Percentiles rank a stretch among this genome's conserved stretches.
Conservation (phyloP, 2,329 filamentous ascomycete genomes). For the Alternaria brassicae region DNA sequence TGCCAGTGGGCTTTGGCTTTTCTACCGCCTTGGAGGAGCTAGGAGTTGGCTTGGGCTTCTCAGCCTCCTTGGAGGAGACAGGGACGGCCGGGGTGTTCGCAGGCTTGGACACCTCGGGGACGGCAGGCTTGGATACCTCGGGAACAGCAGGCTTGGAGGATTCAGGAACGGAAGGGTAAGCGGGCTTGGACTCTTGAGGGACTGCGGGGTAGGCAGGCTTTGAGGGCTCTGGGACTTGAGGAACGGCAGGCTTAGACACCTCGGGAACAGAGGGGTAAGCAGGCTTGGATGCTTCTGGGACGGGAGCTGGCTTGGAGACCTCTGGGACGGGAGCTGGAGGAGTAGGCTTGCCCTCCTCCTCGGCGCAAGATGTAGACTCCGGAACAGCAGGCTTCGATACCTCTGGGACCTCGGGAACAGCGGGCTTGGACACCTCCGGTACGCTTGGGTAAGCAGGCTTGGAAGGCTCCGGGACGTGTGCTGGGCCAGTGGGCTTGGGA, state of each 20-base stretch:
- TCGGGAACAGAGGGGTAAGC: conserved; percentile 5
- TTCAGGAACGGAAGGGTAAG: conserved; percentile 15
- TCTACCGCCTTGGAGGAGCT: conserved; percentile 28
- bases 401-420: conserved; percentile 12
- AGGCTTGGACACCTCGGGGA: neutral
- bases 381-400: neutral
- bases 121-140: neutral
- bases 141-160: conserved; percentile 6
- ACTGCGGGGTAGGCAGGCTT: neutral
- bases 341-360: conserved; percentile 11
- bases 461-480: conserved; percentile 3
- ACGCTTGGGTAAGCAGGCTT: conserved; percentile 8
- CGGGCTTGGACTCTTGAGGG: conserved; percentile 19
- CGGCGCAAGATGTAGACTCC: conserved; percentile 8
- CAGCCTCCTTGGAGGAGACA: conserved; percentile 15
- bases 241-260: conserved; percentile 21
- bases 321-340: neutral
- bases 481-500: conserved; percentile 2
- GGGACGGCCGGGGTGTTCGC: neutral
- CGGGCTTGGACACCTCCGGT: conserved; percentile 20
- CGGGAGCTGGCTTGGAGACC: neutral
- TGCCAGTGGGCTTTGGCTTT: conserved; percentile 41
- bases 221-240: neutral
- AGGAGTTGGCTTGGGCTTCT: conserved; percentile 27
- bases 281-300: conserved; percentile 13